Base-by-base conservation (phyloP, 2,329 filamentous ascomycete genomes). In the Mycocentrospora acerina region DNA sequence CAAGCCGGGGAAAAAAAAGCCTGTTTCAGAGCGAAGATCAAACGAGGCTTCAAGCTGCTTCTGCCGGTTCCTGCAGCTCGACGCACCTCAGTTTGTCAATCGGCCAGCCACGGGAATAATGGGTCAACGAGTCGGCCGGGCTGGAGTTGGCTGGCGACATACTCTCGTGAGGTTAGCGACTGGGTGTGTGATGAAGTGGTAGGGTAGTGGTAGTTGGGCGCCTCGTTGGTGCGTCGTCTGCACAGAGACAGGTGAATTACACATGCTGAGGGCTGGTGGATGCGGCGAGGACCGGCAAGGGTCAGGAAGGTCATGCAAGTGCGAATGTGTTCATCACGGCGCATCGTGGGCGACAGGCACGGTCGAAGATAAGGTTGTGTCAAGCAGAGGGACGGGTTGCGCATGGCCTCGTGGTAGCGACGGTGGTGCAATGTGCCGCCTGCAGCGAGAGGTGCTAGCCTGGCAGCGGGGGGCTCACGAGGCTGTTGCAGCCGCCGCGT, bases 21-120 rank as follows among this genome's bases (percentile, higher is more conserved):
- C 54, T 37, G 63, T 67, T 67, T 67, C 63, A 67, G 61, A 30
- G 48, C 39, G 59, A 40, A 57, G 59, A 66, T 66, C 61, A 63
- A 66, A 67, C 61, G 47, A 48, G 46, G 56, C 46, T 55, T 53
- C 57, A 55, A 51, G 57, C 51, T 59, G 45, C 52, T 59, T 61
- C 42, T 51, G 59, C 54, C 55, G 47, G 62, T 67, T 63, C 63
- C 62, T 67, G 63, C 63, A 56, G 60, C 51, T 55, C 32, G 52
- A 42, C 42, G 50, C 48, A 53, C 47, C 43, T 51, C 45, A 46
- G 37, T 35, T 42, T 44, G 49, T 48, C 45, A 36, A 43, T 32
- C 35, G 49, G 55, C 46, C 55, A 51, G 56, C 49, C 49, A 62
- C 48, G 47, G 47, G 30, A 47, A 42, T 39, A 51, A 29, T 52